Conservation (phyloP, 1,284 basidiomycete species). For the Acaromyces ingoldii region DNA sequence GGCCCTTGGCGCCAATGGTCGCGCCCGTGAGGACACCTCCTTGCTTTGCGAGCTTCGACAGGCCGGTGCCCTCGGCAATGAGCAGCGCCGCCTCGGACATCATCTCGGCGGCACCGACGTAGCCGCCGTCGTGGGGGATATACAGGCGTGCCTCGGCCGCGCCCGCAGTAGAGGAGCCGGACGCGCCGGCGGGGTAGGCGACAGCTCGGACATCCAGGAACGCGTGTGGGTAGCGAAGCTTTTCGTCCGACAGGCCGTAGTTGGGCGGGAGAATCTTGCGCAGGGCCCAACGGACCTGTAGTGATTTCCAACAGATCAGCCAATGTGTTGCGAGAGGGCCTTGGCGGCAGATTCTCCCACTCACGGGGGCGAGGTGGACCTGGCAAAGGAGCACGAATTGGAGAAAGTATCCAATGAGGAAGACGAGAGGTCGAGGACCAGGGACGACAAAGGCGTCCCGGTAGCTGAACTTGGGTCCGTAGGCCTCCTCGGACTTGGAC, state of each 20-base stretch:
- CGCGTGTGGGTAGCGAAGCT: neutral
- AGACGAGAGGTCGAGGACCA: neutral
- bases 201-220: neutral
- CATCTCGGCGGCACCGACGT: neutral
- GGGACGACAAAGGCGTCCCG: neutral
- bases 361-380: neutral
- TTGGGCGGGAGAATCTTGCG: neutral
- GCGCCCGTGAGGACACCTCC: neutral
- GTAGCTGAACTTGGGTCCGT: conserved; percentile 4
- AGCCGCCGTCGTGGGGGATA: neutral
- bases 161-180: neutral
- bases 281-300: conserved; percentile 1
- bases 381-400: neutral
- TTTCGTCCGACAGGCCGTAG: neutral
- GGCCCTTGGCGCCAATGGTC: no score
- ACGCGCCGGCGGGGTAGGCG: neutral
- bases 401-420: neutral
- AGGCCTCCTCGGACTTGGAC: neutral
- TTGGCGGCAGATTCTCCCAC: no score
- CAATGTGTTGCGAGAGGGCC: no score
- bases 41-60: neutral
- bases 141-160: neutral
- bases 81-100: neutral
- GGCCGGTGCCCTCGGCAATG: neutral
- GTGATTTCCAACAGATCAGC: no score